These are phyloP conservation scores for Peziza echinospora DNA, from an alignment of 495 filamentous ascomycete genomes.

Conservation along the genomic window DNA sequence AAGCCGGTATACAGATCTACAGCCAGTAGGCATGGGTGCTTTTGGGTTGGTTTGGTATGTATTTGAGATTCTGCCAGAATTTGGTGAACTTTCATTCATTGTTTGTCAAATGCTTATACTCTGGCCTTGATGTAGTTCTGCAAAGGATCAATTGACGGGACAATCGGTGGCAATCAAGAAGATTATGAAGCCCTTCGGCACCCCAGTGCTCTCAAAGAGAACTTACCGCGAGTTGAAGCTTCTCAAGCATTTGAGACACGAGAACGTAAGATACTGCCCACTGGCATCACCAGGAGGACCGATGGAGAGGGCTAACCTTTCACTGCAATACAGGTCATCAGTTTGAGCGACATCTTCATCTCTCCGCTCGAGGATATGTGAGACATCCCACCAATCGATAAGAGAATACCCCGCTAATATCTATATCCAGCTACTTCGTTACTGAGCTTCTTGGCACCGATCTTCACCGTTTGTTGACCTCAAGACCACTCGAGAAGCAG, in stretches of 20 bases:
- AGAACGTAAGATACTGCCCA: constrained; percentile 46
- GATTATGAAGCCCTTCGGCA: constrained; percentile 99
- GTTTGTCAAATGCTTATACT: constrained; percentile 9
- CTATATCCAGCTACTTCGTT: constrained; percentile 63
- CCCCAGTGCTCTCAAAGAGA: constrained; percentile 85
- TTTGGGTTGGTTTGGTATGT: constrained; percentile 93
- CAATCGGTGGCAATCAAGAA: constrained; percentile 97
- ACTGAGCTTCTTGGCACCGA: constrained; percentile 95
- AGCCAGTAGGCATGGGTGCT: constrained; percentile 96
- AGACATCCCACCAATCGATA: constrained; percentile 13
- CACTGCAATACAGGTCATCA: constrained; percentile 54
- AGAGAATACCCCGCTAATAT: not conserved
- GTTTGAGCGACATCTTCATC: constrained; percentile 97
- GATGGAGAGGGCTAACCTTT: not conserved
- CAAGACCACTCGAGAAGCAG: constrained; percentile 89
- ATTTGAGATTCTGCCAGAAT: constrained; percentile 1
- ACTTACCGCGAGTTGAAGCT: constrained; percentile 96
- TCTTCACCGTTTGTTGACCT: constrained; percentile 84
- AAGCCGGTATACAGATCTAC: constrained; percentile 95
- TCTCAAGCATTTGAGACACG: constrained; percentile 85
- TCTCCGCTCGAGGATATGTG: constrained; percentile 97
- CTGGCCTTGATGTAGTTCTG: constrained; percentile 40
- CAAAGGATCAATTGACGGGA: constrained; percentile 86
- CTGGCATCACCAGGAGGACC: constrained; percentile 4
- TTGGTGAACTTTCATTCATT: constrained; percentile 2